Evolutionary conservation across 768 basidiomycete genomes (phyloP).

Genomic region (Leccinum barrowsii): DNA sequence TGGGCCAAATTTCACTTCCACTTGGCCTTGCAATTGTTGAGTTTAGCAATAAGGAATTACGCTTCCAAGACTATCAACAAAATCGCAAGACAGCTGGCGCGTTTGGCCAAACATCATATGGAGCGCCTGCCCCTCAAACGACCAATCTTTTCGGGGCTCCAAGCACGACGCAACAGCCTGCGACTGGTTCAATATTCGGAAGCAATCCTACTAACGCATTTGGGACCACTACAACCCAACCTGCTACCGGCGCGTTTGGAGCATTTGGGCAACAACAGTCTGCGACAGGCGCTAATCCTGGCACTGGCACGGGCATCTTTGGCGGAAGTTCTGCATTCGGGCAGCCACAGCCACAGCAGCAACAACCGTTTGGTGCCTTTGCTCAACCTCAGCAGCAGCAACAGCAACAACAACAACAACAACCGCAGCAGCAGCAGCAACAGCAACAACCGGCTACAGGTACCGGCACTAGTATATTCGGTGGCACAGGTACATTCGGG

Average conservation of each 20-base stretch:
- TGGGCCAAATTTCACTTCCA: conserved; percentile 23
- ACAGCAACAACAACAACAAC: background rate
- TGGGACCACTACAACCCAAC: conserved; percentile 26
- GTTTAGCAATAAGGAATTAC: conserved; percentile 53
- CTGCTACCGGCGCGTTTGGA: conserved; percentile 29
- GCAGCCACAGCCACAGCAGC: conserved; percentile 17
- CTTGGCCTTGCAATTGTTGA: background rate
- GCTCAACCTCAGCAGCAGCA: conserved; percentile 36
- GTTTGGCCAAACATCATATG: conserved; percentile 49
- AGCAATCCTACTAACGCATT: conserved; percentile 19
- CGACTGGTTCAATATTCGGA: conserved; percentile 31
- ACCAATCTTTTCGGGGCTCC: conserved; percentile 26
- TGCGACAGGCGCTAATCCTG: conserved; percentile 25
- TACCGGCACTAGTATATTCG: conserved; percentile 32
- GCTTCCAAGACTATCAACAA: conserved; percentile 72
- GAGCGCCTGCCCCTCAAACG: conserved; percentile 25
- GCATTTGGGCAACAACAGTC: conserved; percentile 35
- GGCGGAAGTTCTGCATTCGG: conserved; percentile 41
- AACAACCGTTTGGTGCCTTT: conserved; percentile 48
- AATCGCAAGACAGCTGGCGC: conserved; percentile 66
- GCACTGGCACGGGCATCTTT: conserved; percentile 40
- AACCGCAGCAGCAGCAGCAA: conserved; percentile 8
- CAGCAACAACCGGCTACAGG: conserved; percentile 36
- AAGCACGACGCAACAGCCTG: conserved; percentile 26
- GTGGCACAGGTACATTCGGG: conserved; percentile 30